phyloP scores from a whole-genome alignment of 2,329 filamentous ascomycete species.

The Bertia moriformis region DNA sequence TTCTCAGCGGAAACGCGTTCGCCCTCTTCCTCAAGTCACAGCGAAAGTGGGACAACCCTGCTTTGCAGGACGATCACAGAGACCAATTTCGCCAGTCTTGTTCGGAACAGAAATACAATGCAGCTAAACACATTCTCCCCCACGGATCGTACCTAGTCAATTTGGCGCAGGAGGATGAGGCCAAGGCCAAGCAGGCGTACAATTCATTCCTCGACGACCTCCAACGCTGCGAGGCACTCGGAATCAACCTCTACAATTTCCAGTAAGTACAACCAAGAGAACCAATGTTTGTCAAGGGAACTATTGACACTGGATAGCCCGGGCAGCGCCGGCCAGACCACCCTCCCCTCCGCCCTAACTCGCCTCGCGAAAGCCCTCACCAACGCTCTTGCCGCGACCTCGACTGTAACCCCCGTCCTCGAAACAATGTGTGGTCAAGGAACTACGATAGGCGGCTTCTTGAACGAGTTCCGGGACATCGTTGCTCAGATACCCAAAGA shows the following conservation, averaged over 20 bases:
- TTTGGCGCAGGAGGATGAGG: conserved; percentile 49
- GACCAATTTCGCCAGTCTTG: conserved; percentile 44
- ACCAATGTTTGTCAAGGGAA: background rate
- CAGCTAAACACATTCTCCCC: conserved; percentile 43
- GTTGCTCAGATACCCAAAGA: conserved; percentile 36
- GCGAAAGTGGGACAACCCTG: conserved; percentile 57
- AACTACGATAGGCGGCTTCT: conserved; percentile 54
- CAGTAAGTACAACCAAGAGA: conserved; percentile 34
- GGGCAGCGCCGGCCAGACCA: conserved; percentile 27
- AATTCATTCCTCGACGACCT: conserved; percentile 55
- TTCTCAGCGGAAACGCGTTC: conserved; percentile 43
- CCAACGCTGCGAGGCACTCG: conserved; percentile 48
- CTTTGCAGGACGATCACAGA: conserved; percentile 37
- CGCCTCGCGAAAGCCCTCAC: background rate
- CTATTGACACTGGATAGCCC: conserved; percentile 18
- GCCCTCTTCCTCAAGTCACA: conserved; percentile 62
- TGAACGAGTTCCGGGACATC: conserved; percentile 52
- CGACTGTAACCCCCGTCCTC: conserved; percentile 43
- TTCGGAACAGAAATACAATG: conserved; percentile 42
- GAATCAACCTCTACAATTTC: conserved; percentile 61
- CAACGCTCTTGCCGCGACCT: background rate
- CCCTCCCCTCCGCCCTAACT: background rate
- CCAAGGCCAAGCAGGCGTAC: conserved; percentile 56
- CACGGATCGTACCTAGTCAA: conserved; percentile 67
- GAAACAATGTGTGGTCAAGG: conserved; percentile 61